Evolutionary conservation across 2,329 filamentous ascomycete species (phyloP), one percentile per base, ranked within the genome.

Genomic region (Kalmusia sp.): DNA sequence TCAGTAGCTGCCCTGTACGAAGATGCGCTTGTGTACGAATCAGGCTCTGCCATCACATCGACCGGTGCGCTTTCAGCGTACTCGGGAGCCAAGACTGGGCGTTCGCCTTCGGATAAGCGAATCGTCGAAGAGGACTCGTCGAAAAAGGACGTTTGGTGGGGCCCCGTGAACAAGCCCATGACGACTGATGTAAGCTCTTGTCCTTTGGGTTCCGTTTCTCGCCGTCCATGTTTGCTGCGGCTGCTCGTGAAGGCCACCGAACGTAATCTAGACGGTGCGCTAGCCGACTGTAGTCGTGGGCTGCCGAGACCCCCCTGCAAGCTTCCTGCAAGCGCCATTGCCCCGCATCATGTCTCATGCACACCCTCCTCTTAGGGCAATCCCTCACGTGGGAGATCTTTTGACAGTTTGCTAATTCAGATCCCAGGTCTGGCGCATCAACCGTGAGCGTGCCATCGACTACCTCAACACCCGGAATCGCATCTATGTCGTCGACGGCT

Each of bases 111-210:
- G 51, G 95, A 99, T 81, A 99, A 99, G 88, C 89, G 95, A 76
- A 91, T 99, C 74, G 95, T 99, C 74, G 87, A 96, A 81, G 95
- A 99, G 78, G 82, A 88, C 55, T 83, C 87, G 59, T 98, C 95
- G 62, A 88, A 96, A 77, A 88, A 95, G 52, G 87, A 99, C 57
- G 85, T 99, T 72, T 99, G 95, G 95, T 98, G 95, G 95, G 95
- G 95, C 71, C 93, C 95, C 51, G 95, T 99, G 67, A 99, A 99
- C 85, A 98, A 98, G 87, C 91, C 93, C 74, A 99, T 99, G 95
- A 88, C 87, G 65, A 86, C 92, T 69, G 93, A 98, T 78, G 95
- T 98, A 89, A 87, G 91, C 63, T 11, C 4, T 46, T 53, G 34
- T 52, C 41, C 37, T 47, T 51, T 44, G 38, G 46, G 30, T 51